Conservation (phyloP, 164 flowering plant genomes). For the Tinospora cordifolia region DNA sequence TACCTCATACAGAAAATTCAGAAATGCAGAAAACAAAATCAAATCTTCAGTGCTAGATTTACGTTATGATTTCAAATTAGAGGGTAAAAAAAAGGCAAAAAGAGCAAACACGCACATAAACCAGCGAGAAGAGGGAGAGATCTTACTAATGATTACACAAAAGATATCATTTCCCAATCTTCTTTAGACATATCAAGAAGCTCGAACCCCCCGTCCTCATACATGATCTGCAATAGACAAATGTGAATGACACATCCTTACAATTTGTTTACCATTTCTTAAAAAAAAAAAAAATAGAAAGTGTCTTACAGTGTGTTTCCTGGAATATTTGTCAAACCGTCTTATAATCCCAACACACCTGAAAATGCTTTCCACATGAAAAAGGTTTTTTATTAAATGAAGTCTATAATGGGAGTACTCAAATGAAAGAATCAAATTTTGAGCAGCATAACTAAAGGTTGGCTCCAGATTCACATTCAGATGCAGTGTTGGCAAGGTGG, state of each 20-base stretch:
- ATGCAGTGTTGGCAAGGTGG: not conserved
- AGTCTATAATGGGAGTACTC: not conserved
- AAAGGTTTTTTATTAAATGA: not conserved
- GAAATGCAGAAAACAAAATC: no score
- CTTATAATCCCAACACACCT: conserved; percentile 52
- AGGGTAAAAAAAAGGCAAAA: no score
- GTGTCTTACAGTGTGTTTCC: conserved; percentile 53
- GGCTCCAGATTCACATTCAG: not conserved
- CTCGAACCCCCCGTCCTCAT: conserved; percentile 52
- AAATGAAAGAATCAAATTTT: not conserved
- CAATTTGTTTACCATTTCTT: not conserved
- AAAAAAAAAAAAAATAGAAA: not conserved
- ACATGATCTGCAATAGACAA: conserved; percentile 46
- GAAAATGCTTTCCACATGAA: conserved; percentile 10
- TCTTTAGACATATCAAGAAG: conserved; percentile 62
- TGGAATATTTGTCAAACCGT: conserved; percentile 47
- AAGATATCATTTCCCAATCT: conserved; percentile 41
- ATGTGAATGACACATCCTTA: not conserved
- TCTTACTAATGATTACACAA: not conserved
- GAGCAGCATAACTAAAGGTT: not conserved
- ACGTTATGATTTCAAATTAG: no score
- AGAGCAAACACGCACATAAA: no score
- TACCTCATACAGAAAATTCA: no score
- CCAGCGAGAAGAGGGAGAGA: not conserved
- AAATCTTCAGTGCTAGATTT: no score